Percentiles rank a stretch among this genome's conserved stretches.
These are phyloP conservation scores for Lentinula sp. DNA, from an alignment of 768 basidiomycete species.

Conservation along the genomic window DNA sequence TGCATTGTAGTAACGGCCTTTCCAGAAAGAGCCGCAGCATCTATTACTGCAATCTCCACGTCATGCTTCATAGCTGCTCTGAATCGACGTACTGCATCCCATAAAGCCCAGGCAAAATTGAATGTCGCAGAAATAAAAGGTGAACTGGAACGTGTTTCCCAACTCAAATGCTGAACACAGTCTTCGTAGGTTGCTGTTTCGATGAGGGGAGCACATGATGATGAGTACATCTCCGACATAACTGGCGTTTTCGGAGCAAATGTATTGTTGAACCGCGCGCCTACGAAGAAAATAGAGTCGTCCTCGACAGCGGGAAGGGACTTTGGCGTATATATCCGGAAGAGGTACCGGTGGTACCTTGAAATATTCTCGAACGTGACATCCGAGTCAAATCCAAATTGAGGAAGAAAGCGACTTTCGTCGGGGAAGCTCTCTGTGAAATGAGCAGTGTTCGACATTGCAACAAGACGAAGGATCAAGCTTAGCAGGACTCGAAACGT, in stretches of 20 bases:
- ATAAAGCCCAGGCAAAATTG: constrained; percentile 77
- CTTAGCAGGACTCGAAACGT: neutral
- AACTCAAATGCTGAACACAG: constrained; percentile 55
- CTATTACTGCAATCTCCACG: constrained; percentile 74
- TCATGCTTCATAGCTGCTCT: constrained; percentile 68
- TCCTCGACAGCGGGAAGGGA: constrained; percentile 46
- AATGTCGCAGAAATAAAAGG: constrained; percentile 73
- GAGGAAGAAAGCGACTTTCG: constrained; percentile 32
- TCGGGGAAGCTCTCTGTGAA: neutral
- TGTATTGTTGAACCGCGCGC: constrained; percentile 49
- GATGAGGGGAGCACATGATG: constrained; percentile 26
- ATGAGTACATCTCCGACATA: constrained; percentile 29
- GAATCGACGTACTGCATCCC: constrained; percentile 77
- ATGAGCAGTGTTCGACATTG: neutral
- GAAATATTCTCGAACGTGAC: constrained; percentile 57
- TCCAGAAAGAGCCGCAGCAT: constrained; percentile 51
- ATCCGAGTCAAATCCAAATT: constrained; percentile 67
- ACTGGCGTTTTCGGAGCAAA: constrained; percentile 9
- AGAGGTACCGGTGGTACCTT: constrained; percentile 66
- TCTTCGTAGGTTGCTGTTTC: constrained; percentile 18
- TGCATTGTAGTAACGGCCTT: constrained; percentile 62
- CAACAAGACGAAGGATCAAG: neutral
- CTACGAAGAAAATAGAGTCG: constrained; percentile 62
- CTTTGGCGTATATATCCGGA: constrained; percentile 76
- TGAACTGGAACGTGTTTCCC: constrained; percentile 68